phyloP scores from a whole-genome alignment of 225 moss, liverwort and hornwort genomes.

The Neckera pumila region DNA sequence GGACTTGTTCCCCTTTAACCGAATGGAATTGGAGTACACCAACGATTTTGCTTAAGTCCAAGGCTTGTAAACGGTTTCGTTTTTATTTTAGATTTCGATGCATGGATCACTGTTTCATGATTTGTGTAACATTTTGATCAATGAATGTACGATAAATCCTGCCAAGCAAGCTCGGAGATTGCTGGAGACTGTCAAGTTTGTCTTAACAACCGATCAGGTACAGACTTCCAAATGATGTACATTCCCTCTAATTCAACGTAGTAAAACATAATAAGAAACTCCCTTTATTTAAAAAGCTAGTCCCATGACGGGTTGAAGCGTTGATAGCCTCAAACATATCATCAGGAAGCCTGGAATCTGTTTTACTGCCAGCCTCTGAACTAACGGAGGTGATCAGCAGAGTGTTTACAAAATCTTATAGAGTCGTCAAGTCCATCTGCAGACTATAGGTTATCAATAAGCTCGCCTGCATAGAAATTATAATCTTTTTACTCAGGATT shows the following conservation, averaged over 20 bases:
- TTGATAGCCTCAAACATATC: not conserved
- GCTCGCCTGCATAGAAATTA: not conserved
- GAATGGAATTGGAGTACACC: not conserved
- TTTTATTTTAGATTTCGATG: not conserved
- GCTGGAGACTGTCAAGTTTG: not conserved
- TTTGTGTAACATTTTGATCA: not conserved
- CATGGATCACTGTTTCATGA: not conserved
- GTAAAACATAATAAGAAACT: not conserved
- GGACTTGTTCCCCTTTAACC: not conserved
- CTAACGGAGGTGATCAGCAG: not conserved
- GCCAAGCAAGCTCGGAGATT: not conserved
- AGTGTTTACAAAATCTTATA: not conserved
- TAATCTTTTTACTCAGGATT: not conserved
- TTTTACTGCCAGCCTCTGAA: not conserved
- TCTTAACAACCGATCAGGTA: not conserved
- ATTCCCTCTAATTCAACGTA: not conserved
- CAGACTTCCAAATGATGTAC: not conserved
- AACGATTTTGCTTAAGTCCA: not conserved
- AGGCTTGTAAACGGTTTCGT: not conserved
- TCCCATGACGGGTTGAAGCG: not conserved
- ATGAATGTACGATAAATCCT: not conserved
- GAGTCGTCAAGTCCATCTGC: not conserved
- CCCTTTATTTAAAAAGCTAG: not conserved
- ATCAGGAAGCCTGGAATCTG: not conserved
- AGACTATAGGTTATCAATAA: not conserved